Evolutionary conservation across 2,329 filamentous ascomycete species (phyloP), one percentile per base, ranked within the genome.

Genomic region (Cytospora schulzeri): DNA sequence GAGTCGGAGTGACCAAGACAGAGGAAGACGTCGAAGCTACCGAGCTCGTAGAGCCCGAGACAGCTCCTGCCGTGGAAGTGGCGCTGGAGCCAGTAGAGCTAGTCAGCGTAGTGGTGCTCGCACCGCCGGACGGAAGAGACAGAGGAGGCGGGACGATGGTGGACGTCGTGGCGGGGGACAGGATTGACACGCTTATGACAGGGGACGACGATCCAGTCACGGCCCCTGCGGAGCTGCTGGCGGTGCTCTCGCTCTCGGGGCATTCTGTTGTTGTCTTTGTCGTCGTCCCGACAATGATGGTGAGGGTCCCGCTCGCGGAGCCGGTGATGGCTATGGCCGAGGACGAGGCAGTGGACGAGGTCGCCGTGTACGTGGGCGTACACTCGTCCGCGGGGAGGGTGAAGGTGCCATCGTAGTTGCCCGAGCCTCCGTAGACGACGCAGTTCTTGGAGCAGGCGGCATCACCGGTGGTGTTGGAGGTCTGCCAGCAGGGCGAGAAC

Each of bases 401-500:
- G 69, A 76, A 79, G 55, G 74, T 71, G 31, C 73, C 71, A 59
- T 69, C 73, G 58, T 58, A 62, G 60, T 67, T 69, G 63, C 65
- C 68, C 1, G 70, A 66, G 24, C 45, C 58, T 38, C 75, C 77
- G 66, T 83, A 80, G 55, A 82, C 79, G 45, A 82, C 73, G 68
- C 80, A 81, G 73, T 81, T 81, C 76, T 81, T 83, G 68, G 76
- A 74, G 71, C 81, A 84, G 61, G 76, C 79, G 55, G 80, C 81
- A 63, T 81, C 77, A 61, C 80, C 80, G 45, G 74, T 73, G 14
- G 70, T 72, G 15, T 69, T 57, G 35, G 73, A 72, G 57, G 75
- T 75, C 71, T 82, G 72, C 69, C 72, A 81, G 75, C 81, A 84
- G 17, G 72, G 70, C 31, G 76, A 69, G 17, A 73, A 73, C 57